Conservation (phyloP, 176 grass and related monocot genomes). For the Zea luxurians region DNA sequence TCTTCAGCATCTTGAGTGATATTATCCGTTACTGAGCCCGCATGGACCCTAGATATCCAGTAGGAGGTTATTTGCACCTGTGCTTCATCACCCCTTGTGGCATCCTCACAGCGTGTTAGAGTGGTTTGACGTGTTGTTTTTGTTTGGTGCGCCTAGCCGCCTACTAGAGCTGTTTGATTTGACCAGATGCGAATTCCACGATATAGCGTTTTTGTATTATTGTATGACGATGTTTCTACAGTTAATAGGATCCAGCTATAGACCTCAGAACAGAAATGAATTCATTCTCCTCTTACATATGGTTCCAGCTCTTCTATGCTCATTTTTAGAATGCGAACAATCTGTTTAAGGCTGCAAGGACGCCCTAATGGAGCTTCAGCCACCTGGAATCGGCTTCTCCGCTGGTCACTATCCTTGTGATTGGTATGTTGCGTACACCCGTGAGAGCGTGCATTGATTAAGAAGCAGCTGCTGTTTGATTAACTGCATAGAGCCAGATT, state of each 20-base stretch:
- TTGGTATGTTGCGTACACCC: no score
- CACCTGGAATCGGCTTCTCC: no score
- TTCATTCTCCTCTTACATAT: neutral
- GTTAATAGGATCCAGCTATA: neutral
- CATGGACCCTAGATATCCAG: neutral
- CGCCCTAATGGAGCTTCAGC: no score
- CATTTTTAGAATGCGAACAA: no score
- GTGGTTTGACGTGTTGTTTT: slow-evolving; percentile 19
- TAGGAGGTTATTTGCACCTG: slow-evolving; percentile 29
- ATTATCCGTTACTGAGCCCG: slow-evolving; percentile 50
- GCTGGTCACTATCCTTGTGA: no score
- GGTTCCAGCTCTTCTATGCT: no score
- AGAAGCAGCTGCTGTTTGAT: no score
- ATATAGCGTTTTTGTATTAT: slow-evolving; percentile 25
- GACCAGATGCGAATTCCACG: slow-evolving; percentile 1
- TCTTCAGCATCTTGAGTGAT: slow-evolving; percentile 91
- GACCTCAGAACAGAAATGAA: neutral
- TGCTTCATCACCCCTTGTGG: neutral
- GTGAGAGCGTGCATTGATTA: no score
- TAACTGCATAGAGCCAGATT: no score
- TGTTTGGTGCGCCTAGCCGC: slow-evolving; percentile 25
- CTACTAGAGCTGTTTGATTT: neutral
- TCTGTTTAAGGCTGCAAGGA: no score
- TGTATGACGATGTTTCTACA: neutral
- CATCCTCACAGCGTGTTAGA: slow-evolving; percentile 19